These are phyloP conservation scores for Geranium incanum DNA, from an alignment of 441 rosid genomes.

Conservation along the genomic window DNA sequence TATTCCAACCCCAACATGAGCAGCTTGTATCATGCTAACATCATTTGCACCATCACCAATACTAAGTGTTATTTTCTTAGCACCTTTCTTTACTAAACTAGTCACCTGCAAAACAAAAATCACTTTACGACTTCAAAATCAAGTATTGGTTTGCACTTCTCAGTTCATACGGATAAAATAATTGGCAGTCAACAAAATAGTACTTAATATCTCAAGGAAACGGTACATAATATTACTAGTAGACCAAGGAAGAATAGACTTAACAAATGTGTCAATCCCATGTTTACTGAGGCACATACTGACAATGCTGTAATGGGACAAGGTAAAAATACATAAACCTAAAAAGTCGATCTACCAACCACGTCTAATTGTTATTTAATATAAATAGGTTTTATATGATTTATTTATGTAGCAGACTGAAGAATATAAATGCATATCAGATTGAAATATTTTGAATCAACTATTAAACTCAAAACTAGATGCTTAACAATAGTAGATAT, in stretches of 20 bases:
- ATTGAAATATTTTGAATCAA: neutral
- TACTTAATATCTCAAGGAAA: neutral
- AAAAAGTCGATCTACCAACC: neutral
- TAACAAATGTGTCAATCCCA: neutral
- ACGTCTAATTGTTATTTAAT: neutral
- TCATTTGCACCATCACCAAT: slow-evolving; percentile 98
- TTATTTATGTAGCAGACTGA: neutral
- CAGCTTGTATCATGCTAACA: slow-evolving; percentile 98
- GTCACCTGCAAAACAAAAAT: slow-evolving; percentile 57
- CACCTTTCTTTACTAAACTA: slow-evolving; percentile 89
- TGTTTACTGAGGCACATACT: neutral
- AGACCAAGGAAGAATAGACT: neutral
- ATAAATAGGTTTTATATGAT: neutral
- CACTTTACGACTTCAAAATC: slow-evolving; percentile 13
- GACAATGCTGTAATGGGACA: neutral
- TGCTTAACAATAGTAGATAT: neutral
- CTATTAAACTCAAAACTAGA: neutral
- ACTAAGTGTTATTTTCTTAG: slow-evolving; percentile 87
- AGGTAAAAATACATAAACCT: neutral
- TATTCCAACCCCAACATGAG: slow-evolving; percentile 89
- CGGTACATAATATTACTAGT: neutral
- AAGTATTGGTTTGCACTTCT: neutral
- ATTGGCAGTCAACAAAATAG: neutral
- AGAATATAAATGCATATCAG: neutral
- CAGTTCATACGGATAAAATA: neutral